phyloP scores from a whole-genome alignment of 495 filamentous ascomycete species.

The Penicillium pancosmium region DNA sequence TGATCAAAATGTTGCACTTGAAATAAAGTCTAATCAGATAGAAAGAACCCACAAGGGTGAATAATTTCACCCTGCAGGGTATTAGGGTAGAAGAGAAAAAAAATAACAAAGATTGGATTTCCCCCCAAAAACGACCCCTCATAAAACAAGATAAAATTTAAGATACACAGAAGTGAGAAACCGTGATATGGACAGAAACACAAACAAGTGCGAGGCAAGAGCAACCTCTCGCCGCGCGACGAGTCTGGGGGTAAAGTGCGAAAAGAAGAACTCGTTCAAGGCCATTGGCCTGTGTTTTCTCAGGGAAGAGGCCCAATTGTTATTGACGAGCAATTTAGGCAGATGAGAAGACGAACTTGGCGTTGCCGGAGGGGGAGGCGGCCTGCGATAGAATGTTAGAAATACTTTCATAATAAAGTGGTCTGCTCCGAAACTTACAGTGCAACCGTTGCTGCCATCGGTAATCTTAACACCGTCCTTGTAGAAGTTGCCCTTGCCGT shows the following conservation, averaged over 20 bases:
- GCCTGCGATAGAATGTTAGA: slow-evolving; percentile 31
- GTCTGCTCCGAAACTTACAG: slow-evolving; percentile 47
- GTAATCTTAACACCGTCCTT: slow-evolving; percentile 42
- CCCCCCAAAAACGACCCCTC: slow-evolving; percentile 29
- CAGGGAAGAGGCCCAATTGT: background rate
- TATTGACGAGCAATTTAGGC: background rate
- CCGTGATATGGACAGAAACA: slow-evolving; percentile 35
- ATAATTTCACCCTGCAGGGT: background rate
- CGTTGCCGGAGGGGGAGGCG: slow-evolving; percentile 48
- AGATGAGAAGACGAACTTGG: slow-evolving; percentile 45
- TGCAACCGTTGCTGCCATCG: slow-evolving; percentile 64
- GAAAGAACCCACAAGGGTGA: slow-evolving; percentile 7
- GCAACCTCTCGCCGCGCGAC: slow-evolving; percentile 5
- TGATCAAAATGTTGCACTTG: slow-evolving; percentile 2
- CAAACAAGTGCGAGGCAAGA: slow-evolving; percentile 20
- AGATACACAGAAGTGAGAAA: slow-evolving; percentile 46
- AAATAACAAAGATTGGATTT: slow-evolving; percentile 37
- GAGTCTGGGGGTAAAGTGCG: slow-evolving; percentile 12
- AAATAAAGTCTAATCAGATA: slow-evolving; percentile 1
- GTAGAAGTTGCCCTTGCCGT: slow-evolving; percentile 57
- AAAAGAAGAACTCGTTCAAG: slow-evolving; percentile 18
- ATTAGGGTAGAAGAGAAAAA: slow-evolving; percentile 22
- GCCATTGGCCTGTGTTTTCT: background rate
- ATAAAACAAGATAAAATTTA: slow-evolving; percentile 40
- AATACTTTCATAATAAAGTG: background rate